Conservation (phyloP, 2,329 filamentous ascomycete genomes). For the Neonectria hederae region DNA sequence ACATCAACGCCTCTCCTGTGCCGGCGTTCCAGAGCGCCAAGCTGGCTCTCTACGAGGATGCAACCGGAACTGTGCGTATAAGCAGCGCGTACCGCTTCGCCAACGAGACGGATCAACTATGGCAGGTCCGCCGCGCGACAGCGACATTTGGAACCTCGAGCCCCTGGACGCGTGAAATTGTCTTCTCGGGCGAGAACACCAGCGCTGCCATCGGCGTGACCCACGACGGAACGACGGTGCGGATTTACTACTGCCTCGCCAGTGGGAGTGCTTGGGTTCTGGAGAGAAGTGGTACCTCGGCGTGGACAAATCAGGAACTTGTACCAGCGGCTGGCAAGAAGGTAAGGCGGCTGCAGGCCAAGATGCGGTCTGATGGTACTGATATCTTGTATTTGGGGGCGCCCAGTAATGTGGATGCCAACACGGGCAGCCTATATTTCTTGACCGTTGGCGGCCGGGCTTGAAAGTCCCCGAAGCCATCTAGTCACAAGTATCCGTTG, state of each 20-base stretch:
- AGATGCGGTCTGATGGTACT: conserved; percentile 30
- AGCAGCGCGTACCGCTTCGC: conserved; percentile 33
- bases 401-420: conserved; percentile 30
- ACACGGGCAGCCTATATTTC: conserved; percentile 30
- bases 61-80: conserved; percentile 25
- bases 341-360: conserved; percentile 29
- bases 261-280: conserved; percentile 31
- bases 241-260: conserved; percentile 35
- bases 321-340: conserved; percentile 20
- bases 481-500: background rate
- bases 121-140: conserved; percentile 32
- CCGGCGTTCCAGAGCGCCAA: conserved; percentile 36
- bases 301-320: conserved; percentile 28
- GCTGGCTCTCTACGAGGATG: conserved; percentile 33
- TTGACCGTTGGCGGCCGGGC: conserved; percentile 16
- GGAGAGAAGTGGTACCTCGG: conserved; percentile 25
- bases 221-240: conserved; percentile 27
- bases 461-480: background rate
- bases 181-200: conserved; percentile 26
- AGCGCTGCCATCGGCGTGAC: conserved; percentile 32
- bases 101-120: conserved; percentile 23
- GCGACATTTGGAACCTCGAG: conserved; percentile 22
- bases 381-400: conserved; percentile 31
- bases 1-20: conserved; percentile 29
- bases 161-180: conserved; percentile 32